Percentiles rank a stretch among this genome's conserved stretches.
These are phyloP conservation scores for Aphanomyces cochlioides DNA, from an alignment of 352 stramenopile species.

Conservation along the genomic window DNA sequence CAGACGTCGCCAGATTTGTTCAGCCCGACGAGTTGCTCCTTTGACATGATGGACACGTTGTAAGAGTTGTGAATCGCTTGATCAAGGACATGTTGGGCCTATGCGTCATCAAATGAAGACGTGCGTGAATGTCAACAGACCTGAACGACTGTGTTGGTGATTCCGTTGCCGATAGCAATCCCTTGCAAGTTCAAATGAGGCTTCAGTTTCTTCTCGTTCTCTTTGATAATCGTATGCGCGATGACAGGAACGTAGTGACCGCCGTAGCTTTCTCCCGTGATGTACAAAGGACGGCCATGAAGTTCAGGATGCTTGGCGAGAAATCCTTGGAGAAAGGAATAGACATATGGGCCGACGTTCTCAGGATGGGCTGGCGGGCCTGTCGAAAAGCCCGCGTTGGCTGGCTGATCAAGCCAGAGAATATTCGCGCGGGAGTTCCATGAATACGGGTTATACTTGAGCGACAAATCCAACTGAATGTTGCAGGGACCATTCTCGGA, in stretches of 20 bases:
- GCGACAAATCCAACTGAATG: constrained; percentile 34
- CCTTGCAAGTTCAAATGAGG: constrained; percentile 87
- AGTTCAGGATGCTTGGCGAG: constrained; percentile 2
- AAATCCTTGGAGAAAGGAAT: not conserved
- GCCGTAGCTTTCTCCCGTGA: constrained; percentile 77
- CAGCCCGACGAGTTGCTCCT: constrained; percentile 60
- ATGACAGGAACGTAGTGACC: constrained; percentile 79
- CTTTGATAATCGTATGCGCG: constrained; percentile 61
- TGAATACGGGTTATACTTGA: constrained; percentile 38
- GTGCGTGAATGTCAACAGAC: constrained; percentile 34
- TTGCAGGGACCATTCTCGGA: constrained; percentile 55
- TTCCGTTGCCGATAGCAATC: constrained; percentile 94
- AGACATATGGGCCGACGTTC: not conserved
- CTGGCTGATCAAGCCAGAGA: constrained; percentile 87
- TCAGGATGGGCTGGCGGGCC: not conserved
- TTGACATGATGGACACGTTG: constrained; percentile 57
- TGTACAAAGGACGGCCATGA: constrained; percentile 40
- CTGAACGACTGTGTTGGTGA: constrained; percentile 92
- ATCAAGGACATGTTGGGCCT: constrained; percentile 48
- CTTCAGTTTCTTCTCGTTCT: constrained; percentile 57
- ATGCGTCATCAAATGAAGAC: not conserved
- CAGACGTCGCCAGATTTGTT: constrained; percentile 34
- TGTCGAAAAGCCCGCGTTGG: constrained; percentile 70
- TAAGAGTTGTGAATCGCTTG: constrained; percentile 90
- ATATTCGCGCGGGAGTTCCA: constrained; percentile 65